A percentile compares a stretch with the other conserved stretches of the same genome.
Evolutionary conservation across 441 rosid genomes (phyloP).

Genomic region (Pelargonium fulgidum): DNA sequence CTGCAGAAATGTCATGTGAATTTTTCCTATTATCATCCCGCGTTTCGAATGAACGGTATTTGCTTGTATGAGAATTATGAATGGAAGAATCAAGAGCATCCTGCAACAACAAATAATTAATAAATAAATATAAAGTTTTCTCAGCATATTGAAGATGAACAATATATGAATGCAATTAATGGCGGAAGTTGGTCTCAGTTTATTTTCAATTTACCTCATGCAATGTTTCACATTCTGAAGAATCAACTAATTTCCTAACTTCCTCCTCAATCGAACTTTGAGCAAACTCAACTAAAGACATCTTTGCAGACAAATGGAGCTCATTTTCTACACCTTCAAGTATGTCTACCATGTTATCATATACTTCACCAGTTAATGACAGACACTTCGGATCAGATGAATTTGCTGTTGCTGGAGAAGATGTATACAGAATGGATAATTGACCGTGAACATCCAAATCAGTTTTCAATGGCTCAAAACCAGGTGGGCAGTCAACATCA

Average conservation of each 20-base stretch:
- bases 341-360: conserved; percentile 33
- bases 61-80: conserved; percentile 20
- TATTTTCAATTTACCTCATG: conserved; percentile 33
- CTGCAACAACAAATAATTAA: conserved; percentile 30
- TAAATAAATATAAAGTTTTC: conserved; percentile 11
- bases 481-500: conserved; percentile 38
- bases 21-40: conserved; percentile 25
- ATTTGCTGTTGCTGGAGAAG: conserved; percentile 21
- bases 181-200: neutral
- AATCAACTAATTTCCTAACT: conserved; percentile 30
- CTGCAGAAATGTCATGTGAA: conserved; percentile 24
- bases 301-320: conserved; percentile 51
- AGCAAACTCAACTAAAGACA: conserved; percentile 39
- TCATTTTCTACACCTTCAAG: conserved; percentile 51
- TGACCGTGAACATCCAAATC: conserved; percentile 23
- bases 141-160: neutral
- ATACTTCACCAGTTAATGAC: conserved; percentile 20
- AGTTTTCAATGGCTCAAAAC: conserved; percentile 33
- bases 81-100: conserved; percentile 29
- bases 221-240: conserved; percentile 28
- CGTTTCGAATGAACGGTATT: conserved; percentile 18
- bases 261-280: conserved; percentile 48
- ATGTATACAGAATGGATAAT: conserved; percentile 21
- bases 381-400: conserved; percentile 25
- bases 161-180: conserved; percentile 10